phyloP scores from a whole-genome alignment of 345 rosid genomes.

The Eucalyptus lansdowneana region DNA sequence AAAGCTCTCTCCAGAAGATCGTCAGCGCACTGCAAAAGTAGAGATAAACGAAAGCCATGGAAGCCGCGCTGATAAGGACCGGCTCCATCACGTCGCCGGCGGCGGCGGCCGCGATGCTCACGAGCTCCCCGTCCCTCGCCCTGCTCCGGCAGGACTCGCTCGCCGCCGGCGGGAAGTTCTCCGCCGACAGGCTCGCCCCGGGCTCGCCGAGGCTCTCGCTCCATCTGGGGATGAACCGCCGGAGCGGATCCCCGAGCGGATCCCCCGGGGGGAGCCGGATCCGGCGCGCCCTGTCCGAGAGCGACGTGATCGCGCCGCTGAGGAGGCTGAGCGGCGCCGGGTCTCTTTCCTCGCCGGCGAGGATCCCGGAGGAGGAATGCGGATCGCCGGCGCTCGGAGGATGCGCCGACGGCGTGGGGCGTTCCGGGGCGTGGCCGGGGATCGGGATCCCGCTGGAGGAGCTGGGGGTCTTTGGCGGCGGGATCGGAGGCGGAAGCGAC shows the following conservation, averaged over 20 bases:
- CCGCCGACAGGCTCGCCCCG: conserved; percentile 22
- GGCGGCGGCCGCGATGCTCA: background rate
- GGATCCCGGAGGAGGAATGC: conserved; percentile 38
- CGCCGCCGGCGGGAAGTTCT: conserved; percentile 9
- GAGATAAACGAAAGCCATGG: conserved; percentile 20
- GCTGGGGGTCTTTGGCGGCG: conserved; percentile 15
- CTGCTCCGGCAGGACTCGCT: conserved; percentile 28
- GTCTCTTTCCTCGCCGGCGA: conserved; percentile 18
- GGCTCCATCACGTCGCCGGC: conserved; percentile 34
- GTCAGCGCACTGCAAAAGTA: too few species aligned
- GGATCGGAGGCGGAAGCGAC: conserved; percentile 12
- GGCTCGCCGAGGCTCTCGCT: conserved; percentile 27
- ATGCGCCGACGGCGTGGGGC: background rate
- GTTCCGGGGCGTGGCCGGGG: conserved; percentile 15
- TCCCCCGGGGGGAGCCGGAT: background rate
- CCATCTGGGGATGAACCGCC: conserved; percentile 15
- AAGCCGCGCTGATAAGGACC: conserved; percentile 35
- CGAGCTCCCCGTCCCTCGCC: conserved; percentile 13
- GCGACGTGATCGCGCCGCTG: conserved; percentile 25
- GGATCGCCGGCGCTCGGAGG: background rate
- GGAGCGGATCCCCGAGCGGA: background rate
- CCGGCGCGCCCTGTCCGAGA: conserved; percentile 40
- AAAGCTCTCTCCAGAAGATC: background rate
- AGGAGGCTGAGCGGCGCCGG: conserved; percentile 5
- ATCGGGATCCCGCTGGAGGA: conserved; percentile 26